Conservation (phyloP, 495 filamentous ascomycete genomes). For the Aspergillus kassunensis region DNA sequence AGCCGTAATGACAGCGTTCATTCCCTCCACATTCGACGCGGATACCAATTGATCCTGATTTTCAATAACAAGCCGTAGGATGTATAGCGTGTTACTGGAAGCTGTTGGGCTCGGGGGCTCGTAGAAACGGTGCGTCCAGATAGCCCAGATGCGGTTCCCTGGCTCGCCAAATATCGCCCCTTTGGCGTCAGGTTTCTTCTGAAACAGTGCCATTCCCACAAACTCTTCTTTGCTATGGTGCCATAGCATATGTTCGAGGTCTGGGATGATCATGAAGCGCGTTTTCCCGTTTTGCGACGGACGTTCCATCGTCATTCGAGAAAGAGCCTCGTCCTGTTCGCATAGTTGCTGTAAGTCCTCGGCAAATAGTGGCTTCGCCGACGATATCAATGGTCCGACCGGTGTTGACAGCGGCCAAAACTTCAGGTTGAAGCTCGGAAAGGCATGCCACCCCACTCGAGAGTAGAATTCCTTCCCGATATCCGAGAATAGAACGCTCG, state of each 20-base stretch:
- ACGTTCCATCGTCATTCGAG: background rate
- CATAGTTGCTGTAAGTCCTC: background rate
- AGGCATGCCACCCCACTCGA: background rate
- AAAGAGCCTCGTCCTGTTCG: background rate
- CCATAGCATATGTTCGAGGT: constrained; percentile 5
- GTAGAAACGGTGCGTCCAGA: constrained; percentile 7
- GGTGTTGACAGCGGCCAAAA: background rate
- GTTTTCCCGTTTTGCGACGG: background rate
- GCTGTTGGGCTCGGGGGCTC: background rate
- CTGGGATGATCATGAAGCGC: background rate
- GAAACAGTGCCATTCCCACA: background rate
- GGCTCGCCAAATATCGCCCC: background rate
- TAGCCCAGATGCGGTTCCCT: constrained; percentile 1
- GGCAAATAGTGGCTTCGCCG: background rate
- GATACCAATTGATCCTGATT: no score
- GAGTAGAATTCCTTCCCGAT: background rate
- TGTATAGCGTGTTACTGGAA: constrained; percentile 2
- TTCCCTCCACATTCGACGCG: no score
- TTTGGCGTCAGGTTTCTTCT: background rate
- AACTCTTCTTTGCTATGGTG: constrained; percentile 8
- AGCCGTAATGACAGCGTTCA: background rate
- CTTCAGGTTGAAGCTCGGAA: background rate
- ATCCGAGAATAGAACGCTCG: constrained; percentile 5
- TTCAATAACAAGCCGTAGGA: constrained; percentile 3
- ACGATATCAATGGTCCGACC: no score